Percentiles rank a stretch among this genome's conserved stretches.
phyloP scores from a whole-genome alignment of 2,329 filamentous ascomycete species.

The Metarhizium humberi region DNA sequence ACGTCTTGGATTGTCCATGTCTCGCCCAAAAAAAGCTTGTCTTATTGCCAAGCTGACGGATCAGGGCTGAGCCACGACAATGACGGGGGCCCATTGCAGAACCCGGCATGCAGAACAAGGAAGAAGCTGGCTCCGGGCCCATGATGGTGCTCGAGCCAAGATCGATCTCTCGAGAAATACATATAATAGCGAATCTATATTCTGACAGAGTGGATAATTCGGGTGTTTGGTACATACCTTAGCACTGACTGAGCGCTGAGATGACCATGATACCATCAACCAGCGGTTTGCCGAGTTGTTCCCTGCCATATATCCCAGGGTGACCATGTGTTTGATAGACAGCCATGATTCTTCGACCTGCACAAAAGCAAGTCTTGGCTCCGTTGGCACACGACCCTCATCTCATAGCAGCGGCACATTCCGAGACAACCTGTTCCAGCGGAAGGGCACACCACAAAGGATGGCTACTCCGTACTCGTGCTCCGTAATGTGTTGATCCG shows the following conservation, averaged over 20 bases:
- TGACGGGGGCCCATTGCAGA: too few relatives aligned
- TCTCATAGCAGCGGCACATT: not conserved
- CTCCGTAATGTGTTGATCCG: too few relatives aligned
- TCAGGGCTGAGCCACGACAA: not conserved
- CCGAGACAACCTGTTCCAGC: not conserved
- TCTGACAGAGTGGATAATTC: too few relatives aligned
- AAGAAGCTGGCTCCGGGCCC: not conserved
- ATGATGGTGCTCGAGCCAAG: not conserved
- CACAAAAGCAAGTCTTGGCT: not conserved
- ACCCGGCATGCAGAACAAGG: too few relatives aligned
- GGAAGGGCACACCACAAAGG: not conserved
- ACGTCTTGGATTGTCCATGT: not conserved
- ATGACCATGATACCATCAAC: not conserved
- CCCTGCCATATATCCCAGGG: not conserved
- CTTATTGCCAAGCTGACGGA: not conserved
- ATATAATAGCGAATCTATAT: too few relatives aligned
- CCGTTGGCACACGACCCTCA: not conserved
- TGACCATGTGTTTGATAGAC: not conserved
- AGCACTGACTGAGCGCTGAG: not conserved
- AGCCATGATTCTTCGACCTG: not conserved
- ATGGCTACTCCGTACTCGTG: too few relatives aligned
- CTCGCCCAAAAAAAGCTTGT: not conserved
- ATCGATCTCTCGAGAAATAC: too few relatives aligned
- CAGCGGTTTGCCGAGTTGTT: not conserved
- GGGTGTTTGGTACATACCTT: too few relatives aligned